Evolutionary conservation across 805 yeast genomes (phyloP).

Genomic region (Wickerhamomyces hampshirensis): DNA sequence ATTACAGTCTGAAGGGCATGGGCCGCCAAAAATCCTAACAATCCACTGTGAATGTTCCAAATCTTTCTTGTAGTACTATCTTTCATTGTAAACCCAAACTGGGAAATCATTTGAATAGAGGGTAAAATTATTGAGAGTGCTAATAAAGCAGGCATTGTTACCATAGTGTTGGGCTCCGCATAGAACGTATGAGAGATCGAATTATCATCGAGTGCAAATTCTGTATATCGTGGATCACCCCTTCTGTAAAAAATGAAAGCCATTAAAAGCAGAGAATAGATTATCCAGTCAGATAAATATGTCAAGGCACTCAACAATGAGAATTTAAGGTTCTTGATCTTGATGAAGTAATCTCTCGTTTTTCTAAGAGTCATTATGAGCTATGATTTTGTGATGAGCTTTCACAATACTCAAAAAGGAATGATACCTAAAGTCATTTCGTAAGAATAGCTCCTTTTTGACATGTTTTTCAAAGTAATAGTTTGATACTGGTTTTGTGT

Average conservation of each 20-base stretch:
- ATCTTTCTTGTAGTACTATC: slow-evolving; percentile 21
- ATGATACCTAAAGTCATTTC: too few relatives aligned
- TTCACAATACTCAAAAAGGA: too few relatives aligned
- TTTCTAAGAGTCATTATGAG: slow-evolving; percentile 6
- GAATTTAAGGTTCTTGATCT: slow-evolving; percentile 20
- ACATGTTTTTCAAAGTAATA: too few relatives aligned
- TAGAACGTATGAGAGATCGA: slow-evolving; percentile 31
- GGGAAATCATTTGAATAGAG: slow-evolving; percentile 22
- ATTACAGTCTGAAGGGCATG: slow-evolving; percentile 33
- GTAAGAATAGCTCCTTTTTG: too few relatives aligned
- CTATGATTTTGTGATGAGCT: too few relatives aligned
- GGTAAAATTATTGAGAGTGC: slow-evolving; percentile 30
- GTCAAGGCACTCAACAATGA: slow-evolving; percentile 27
- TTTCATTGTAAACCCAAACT: slow-evolving; percentile 17
- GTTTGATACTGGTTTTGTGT: slow-evolving; percentile 4
- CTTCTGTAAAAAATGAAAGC: slow-evolving; percentile 28
- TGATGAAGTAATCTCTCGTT: slow-evolving; percentile 24
- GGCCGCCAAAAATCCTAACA: slow-evolving; percentile 33
- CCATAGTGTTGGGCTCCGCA: slow-evolving; percentile 27
- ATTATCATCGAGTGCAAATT: slow-evolving; percentile 34
- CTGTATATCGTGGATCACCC: slow-evolving; percentile 33
- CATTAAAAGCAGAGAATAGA: slow-evolving; percentile 16
- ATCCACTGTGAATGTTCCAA: slow-evolving; percentile 39
- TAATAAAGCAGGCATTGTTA: slow-evolving; percentile 30
- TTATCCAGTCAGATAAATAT: slow-evolving; percentile 30